phyloP scores from a whole-genome alignment of 768 basidiomycete species.

The Rhizopogon vulgaris region DNA sequence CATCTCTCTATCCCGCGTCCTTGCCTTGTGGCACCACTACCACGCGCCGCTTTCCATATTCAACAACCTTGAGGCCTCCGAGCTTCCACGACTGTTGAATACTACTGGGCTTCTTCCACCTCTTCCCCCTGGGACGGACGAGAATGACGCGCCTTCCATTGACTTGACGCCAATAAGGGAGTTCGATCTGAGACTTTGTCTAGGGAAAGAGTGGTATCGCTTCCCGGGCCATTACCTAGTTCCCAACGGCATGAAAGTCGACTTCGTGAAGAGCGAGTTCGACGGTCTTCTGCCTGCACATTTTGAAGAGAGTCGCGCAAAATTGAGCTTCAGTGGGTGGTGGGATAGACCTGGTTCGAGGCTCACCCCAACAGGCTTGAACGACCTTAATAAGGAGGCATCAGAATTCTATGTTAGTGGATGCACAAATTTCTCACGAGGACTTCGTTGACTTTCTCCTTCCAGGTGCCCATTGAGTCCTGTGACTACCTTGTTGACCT shows the following conservation, averaged over 20 bases:
- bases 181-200: conserved; percentile 73
- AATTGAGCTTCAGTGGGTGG: conserved; percentile 6
- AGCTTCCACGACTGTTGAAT: conserved; percentile 81
- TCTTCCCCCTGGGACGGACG: conserved; percentile 34
- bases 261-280: conserved; percentile 90
- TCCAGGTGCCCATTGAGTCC: conserved; percentile 57
- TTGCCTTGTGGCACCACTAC: conserved; percentile 85
- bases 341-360: conserved; percentile 51
- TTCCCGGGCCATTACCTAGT: conserved; percentile 90
- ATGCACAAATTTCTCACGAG: not conserved
- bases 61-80: conserved; percentile 64
- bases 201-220: conserved; percentile 94
- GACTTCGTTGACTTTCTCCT: conserved; percentile 2
- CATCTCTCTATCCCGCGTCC: conserved; percentile 72
- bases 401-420: conserved; percentile 66
- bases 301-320: conserved; percentile 39
- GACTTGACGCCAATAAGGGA: conserved; percentile 63
- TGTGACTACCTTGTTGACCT: conserved; percentile 93
- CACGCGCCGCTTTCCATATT: conserved; percentile 77
- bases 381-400: conserved; percentile 85
- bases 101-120: conserved; percentile 56
- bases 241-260: conserved; percentile 74
- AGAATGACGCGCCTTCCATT: conserved; percentile 42
- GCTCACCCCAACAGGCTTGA: conserved; percentile 58
- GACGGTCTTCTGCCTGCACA: conserved; percentile 83